Percentiles rank a stretch among this genome's conserved stretches.
Conservation (phyloP, 495 filamentous ascomycete species). For the Penicillium tannophilum region DNA sequence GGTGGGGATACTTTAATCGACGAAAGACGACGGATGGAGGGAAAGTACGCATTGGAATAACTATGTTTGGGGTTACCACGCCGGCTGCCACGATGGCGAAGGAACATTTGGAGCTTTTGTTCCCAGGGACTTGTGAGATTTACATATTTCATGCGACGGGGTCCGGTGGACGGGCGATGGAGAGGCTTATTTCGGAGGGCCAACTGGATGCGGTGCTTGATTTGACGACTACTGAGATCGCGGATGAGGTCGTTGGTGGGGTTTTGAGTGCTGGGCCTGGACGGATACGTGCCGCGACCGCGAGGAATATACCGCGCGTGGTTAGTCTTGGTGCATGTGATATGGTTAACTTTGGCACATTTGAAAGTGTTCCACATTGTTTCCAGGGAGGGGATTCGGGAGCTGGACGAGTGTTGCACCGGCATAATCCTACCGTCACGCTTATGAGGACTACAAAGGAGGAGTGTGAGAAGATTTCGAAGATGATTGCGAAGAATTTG, state of each 20-base stretch:
- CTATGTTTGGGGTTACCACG: slow-evolving; percentile 77
- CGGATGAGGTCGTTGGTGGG: slow-evolving; percentile 63
- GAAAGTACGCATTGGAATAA: slow-evolving; percentile 58
- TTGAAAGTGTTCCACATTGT: slow-evolving; percentile 52
- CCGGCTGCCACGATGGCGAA: slow-evolving; percentile 56
- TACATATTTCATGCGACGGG: slow-evolving; percentile 73
- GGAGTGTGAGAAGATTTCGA: slow-evolving; percentile 56
- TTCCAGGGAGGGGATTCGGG: slow-evolving; percentile 28
- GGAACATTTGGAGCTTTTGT: slow-evolving; percentile 39
- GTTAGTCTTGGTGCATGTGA: slow-evolving; percentile 66
- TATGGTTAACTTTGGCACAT: slow-evolving; percentile 69
- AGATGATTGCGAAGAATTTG: slow-evolving; percentile 55
- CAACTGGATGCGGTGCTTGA: slow-evolving; percentile 65
- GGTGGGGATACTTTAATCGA: slow-evolving; percentile 10
- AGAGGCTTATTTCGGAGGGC: slow-evolving; percentile 56
- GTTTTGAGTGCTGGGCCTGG: slow-evolving; percentile 56
- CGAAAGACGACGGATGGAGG: background rate
- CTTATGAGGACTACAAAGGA: slow-evolving; percentile 59
- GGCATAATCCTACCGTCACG: slow-evolving; percentile 68
- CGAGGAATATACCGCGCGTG: slow-evolving; percentile 59
- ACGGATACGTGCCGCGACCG: slow-evolving; percentile 56
- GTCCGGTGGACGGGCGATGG: slow-evolving; percentile 66
- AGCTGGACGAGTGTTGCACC: slow-evolving; percentile 48
- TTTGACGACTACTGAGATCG: slow-evolving; percentile 69
- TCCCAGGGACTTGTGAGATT: slow-evolving; percentile 48